These are phyloP conservation scores for Takashimella koratensis DNA, from an alignment of 1,284 basidiomycete genomes.

Conservation along the genomic window DNA sequence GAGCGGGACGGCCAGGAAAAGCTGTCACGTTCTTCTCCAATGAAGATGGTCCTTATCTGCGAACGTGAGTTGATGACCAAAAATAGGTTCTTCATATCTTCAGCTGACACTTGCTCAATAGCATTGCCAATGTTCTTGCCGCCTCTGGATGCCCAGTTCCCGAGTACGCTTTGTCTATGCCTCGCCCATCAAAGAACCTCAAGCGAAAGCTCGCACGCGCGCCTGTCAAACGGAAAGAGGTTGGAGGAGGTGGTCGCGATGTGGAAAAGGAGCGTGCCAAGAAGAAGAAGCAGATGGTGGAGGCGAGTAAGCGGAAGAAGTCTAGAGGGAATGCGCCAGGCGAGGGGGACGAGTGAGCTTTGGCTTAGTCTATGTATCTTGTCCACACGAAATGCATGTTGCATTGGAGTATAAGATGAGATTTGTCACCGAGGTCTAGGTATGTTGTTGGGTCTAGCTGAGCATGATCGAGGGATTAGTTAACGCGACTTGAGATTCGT, in stretches of 20 bases:
- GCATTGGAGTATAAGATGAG: no score
- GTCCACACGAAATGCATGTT: no score
- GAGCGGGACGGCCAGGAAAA: slow-evolving; percentile 84
- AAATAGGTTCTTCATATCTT: not conserved
- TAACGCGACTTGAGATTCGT: not conserved
- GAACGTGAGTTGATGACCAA: slow-evolving; percentile 62
- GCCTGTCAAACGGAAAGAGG: slow-evolving; percentile 68
- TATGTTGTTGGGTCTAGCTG: no score
- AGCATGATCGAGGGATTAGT: not conserved
- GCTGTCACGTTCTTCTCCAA: slow-evolving; percentile 95
- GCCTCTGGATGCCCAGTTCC: slow-evolving; percentile 85
- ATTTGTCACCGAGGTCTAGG: no score
- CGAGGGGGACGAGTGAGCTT: no score
- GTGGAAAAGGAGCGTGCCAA: slow-evolving; percentile 68
- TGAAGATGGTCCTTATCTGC: slow-evolving; percentile 85
- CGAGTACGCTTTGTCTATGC: slow-evolving; percentile 82
- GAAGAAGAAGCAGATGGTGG: slow-evolving; percentile 60
- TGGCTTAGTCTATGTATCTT: no score
- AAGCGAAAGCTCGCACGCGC: slow-evolving; percentile 74
- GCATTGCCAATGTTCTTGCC: slow-evolving; percentile 90
- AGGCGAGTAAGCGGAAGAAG: slow-evolving; percentile 46
- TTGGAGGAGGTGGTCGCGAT: slow-evolving; percentile 62
- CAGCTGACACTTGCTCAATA: slow-evolving; percentile 38
- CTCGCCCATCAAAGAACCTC: slow-evolving; percentile 84
- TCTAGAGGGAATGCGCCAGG: slow-evolving; percentile 7